These are phyloP conservation scores for Plectosphaerella cucumerina DNA, from an alignment of 2,329 filamentous ascomycete genomes.

Conservation along the genomic window DNA sequence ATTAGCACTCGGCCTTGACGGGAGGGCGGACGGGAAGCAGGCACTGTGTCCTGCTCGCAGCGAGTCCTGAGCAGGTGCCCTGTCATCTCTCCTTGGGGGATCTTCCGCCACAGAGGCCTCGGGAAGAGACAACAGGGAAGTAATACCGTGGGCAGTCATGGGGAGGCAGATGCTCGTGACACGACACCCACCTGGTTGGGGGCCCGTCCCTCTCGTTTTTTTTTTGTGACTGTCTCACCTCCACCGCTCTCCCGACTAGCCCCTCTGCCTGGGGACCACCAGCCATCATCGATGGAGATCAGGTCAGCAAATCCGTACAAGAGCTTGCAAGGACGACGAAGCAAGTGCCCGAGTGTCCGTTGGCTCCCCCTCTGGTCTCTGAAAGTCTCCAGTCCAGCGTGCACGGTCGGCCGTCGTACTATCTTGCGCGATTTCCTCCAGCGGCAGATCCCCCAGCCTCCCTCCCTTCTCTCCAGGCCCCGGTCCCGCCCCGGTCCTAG, in stretches of 20 bases:
- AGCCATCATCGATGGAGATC: background rate
- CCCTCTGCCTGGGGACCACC: too few relatives aligned
- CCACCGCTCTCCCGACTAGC: background rate
- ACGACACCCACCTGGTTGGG: background rate
- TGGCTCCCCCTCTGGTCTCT: too few relatives aligned
- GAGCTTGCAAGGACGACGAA: too few relatives aligned
- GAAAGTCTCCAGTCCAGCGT: background rate
- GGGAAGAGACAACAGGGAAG: too few relatives aligned
- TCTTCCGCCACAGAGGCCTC: too few relatives aligned
- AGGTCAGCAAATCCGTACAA: background rate
- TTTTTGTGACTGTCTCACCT: background rate
- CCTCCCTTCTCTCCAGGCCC: background rate
- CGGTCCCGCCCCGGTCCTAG: background rate
- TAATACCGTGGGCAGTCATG: too few relatives aligned
- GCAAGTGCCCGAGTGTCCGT: too few relatives aligned
- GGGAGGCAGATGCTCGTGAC: background rate
- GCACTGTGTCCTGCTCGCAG: too few relatives aligned
- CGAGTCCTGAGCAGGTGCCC: too few relatives aligned
- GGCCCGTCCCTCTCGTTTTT: background rate
- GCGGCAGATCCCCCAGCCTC: background rate
- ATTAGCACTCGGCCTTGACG: too few relatives aligned
- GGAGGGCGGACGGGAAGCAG: too few relatives aligned
- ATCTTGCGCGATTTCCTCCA: background rate
- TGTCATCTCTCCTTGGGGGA: too few relatives aligned
- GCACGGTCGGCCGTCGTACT: background rate